Base-by-base conservation (phyloP, 177 flowering plant species). In the Vitis hybrid region DNA sequence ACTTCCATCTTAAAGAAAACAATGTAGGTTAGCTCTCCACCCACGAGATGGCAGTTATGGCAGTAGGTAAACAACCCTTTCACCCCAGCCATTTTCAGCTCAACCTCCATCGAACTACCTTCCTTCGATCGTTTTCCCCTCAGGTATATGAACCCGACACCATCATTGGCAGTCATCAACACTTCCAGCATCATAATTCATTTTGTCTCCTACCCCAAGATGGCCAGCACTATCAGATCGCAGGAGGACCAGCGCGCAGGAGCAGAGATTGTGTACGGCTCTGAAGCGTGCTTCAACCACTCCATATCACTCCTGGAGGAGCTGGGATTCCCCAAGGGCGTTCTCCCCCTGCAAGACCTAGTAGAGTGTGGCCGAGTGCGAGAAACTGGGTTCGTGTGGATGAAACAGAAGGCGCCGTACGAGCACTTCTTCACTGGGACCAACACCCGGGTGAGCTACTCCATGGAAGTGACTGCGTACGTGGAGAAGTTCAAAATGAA, bases 341-440 rank as follows among this genome's bases (percentile, higher is more conserved):
- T 92, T 0, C 78, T 95, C 9, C 97, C 97, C 0, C 64, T 92
- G 65, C 59, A 81, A 69, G 91, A 91, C 60, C 87, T 95, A 1
- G 95, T 64, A 33, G 99, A 95, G 79, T 95, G 98, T 38, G 99
- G 99, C 20, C 66, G 88, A 59, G 93, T 90, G 0, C 66, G 77
- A 4, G 90, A 83, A 56, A 95, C 98, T 0, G 99, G 99, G 56
- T 95, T 91, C 62, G 90, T 93, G 17, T 93, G 98, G 99, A 95
- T 95, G 99, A 92, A 85, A 62, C 91, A 79, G 66, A 89, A 82
- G 82, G 81, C 78, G 0, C 94, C 97, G 0, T 87, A 74, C 31
- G 90, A 95, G 79, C 98, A 95, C 66, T 90, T 81, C 78, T 95
- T 95, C 65, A 74, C 2, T 0, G 81, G 68, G 44, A 82, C 87